phyloP scores from a whole-genome alignment of 1,284 basidiomycete genomes.

The Termitomyces sp. region DNA sequence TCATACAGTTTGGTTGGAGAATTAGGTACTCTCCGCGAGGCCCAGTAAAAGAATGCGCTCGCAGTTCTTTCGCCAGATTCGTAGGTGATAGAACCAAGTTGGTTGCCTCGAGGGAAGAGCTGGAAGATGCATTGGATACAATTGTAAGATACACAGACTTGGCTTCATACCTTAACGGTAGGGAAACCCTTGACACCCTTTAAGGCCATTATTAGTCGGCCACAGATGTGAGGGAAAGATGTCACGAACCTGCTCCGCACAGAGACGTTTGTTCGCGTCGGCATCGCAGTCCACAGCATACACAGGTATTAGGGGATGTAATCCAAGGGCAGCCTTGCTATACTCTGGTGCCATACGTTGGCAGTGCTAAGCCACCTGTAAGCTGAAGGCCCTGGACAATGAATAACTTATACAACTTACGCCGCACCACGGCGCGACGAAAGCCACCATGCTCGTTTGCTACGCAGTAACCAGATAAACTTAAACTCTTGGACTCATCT shows the following conservation, averaged over 20 bases:
- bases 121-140: conserved; percentile 21
- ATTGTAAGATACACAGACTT: neutral
- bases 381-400: conserved; percentile 1
- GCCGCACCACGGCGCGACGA: conserved; percentile 87
- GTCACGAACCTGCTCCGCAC: conserved; percentile 62
- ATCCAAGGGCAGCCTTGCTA: conserved; percentile 72
- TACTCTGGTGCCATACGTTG: conserved; percentile 84
- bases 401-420: conserved; percentile 39
- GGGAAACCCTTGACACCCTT: conserved; percentile 90
- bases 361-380: conserved; percentile 62
- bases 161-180: conserved; percentile 66
- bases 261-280: conserved; percentile 76
- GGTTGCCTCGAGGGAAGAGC: conserved; percentile 73
- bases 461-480: conserved; percentile 22
- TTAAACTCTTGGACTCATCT: neutral
- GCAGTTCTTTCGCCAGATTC: conserved; percentile 69
- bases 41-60: conserved; percentile 74
- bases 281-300: conserved; percentile 92
- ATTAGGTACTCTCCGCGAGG: conserved; percentile 68
- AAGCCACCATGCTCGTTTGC: conserved; percentile 79
- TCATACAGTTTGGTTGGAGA: conserved; percentile 61
- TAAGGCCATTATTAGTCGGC: neutral
- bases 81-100: conserved; percentile 65
- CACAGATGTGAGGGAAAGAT: neutral
- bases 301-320: conserved; percentile 81